These are phyloP conservation scores for Coemansia sp. DNA, from an alignment of 192 early-diverging fungal genomes.

Conservation along the genomic window DNA sequence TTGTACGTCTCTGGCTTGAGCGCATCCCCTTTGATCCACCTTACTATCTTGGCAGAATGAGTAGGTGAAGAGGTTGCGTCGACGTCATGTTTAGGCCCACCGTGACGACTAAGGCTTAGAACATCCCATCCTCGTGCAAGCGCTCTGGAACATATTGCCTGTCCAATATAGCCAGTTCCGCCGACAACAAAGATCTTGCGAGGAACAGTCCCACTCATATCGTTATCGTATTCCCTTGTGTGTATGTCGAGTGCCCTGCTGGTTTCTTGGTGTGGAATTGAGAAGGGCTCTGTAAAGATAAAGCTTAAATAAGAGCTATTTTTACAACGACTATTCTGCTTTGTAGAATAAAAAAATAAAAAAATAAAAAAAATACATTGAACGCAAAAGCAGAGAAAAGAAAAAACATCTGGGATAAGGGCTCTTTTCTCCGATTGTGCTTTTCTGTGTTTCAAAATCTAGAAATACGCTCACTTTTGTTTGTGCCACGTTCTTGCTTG, in stretches of 20 bases:
- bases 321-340: too few species aligned
- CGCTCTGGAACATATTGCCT: slow-evolving; percentile 51
- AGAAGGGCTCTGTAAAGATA: background rate
- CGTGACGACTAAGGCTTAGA: slow-evolving; percentile 56
- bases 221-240: background rate
- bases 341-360: too few species aligned
- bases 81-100: slow-evolving; percentile 27
- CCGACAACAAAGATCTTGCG: slow-evolving; percentile 62
- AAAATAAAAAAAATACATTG: too few species aligned
- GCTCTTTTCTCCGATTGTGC: too few species aligned
- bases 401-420: background rate
- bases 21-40: slow-evolving; percentile 67
- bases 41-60: slow-evolving; percentile 25
- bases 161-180: slow-evolving; percentile 64
- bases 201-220: slow-evolving; percentile 12
- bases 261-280: background rate
- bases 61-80: background rate
- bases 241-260: background rate
- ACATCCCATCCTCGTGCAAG: slow-evolving; percentile 55
- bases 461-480: too few species aligned
- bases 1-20: slow-evolving; percentile 62
- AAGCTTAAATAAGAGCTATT: background rate
- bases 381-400: background rate
- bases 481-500: too few species aligned
- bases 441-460: too few species aligned